Evolutionary conservation across 2,329 filamentous ascomycete genomes (phyloP).

Genomic region (Neofusicoccum ribis): DNA sequence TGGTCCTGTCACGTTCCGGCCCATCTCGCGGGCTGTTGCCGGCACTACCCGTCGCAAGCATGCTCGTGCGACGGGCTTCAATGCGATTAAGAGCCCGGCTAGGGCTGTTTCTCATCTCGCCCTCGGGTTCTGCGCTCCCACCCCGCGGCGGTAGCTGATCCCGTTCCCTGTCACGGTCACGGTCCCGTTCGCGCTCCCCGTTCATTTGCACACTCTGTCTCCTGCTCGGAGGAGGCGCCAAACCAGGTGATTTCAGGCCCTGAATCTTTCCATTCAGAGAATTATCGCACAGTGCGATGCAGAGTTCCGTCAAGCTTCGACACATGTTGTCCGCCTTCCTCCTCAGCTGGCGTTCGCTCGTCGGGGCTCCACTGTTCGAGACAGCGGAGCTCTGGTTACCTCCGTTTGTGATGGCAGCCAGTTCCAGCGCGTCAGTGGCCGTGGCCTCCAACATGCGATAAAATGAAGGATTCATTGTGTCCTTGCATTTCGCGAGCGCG

Average conservation of each 20-base stretch:
- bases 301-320: slow-evolving; percentile 87
- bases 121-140: slow-evolving; percentile 39
- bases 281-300: slow-evolving; percentile 67
- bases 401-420: slow-evolving; percentile 68
- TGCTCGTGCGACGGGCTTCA: slow-evolving; percentile 45
- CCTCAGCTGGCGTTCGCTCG: slow-evolving; percentile 79
- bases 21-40: slow-evolving; percentile 33
- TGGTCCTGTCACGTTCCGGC: slow-evolving; percentile 16
- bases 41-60: slow-evolving; percentile 27
- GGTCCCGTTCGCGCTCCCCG: slow-evolving; percentile 5
- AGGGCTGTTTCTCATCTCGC: slow-evolving; percentile 33
- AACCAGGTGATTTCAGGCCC: slow-evolving; percentile 5
- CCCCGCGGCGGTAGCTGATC: slow-evolving; percentile 15
- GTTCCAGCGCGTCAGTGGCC: slow-evolving; percentile 74
- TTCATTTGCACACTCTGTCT: slow-evolving; percentile 15
- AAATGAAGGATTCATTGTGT: slow-evolving; percentile 67
- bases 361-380: slow-evolving; percentile 58
- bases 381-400: slow-evolving; percentile 66
- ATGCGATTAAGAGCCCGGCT: slow-evolving; percentile 44
- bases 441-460: slow-evolving; percentile 79
- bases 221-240: slow-evolving; percentile 6
- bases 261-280: slow-evolving; percentile 25
- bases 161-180: slow-evolving; percentile 10
- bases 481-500: slow-evolving; percentile 76
- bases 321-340: slow-evolving; percentile 93